A percentile compares a stretch with the other conserved stretches of the same genome.
phyloP scores from a whole-genome alignment of 2,329 filamentous ascomycete genomes.

The Emergomyces africanus region DNA sequence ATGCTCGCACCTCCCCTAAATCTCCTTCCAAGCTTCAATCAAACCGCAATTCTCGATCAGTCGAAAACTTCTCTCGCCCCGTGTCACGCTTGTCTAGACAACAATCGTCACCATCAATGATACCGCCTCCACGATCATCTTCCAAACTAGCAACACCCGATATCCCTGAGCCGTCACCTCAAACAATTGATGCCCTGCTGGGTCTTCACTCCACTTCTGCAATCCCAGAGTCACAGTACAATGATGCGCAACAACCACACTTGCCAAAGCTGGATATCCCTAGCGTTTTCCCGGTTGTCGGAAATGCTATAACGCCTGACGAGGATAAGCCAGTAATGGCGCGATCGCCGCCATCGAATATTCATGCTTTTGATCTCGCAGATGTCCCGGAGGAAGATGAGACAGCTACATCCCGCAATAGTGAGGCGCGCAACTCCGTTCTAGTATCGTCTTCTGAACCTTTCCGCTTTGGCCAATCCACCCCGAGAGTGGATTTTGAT shows the following conservation, averaged over 20 bases:
- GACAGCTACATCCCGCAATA: constrained; percentile 21
- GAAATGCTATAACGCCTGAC: constrained; percentile 31
- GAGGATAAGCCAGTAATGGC: constrained; percentile 28
- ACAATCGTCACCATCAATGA: constrained; percentile 25
- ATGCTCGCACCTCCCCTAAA: constrained; percentile 17
- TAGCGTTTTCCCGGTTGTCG: constrained; percentile 18
- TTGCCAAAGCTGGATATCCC: constrained; percentile 15
- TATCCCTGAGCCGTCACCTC: constrained; percentile 22
- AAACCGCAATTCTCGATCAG: constrained; percentile 25
- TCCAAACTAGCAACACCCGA: constrained; percentile 21
- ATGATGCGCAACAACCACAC: constrained; percentile 12
- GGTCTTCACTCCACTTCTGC: constrained; percentile 20
- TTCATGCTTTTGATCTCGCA: constrained; percentile 27
- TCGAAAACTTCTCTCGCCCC: constrained; percentile 45
- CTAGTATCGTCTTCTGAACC: constrained; percentile 10
- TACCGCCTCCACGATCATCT: constrained; percentile 28
- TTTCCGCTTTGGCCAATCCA: constrained; percentile 9
- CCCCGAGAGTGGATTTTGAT: neutral
- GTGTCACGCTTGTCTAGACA: constrained; percentile 28
- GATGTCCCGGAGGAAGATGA: constrained; percentile 37
- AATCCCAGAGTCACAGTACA: constrained; percentile 21
- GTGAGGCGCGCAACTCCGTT: constrained; percentile 15
- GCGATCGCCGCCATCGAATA: constrained; percentile 28
- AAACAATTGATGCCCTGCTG: constrained; percentile 30
- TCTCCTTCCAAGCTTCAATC: constrained; percentile 15